Percentiles rank a stretch among this genome's conserved stretches.
phyloP scores from a whole-genome alignment of 1,284 basidiomycete species.

The Tranzscheliella williamsii region DNA sequence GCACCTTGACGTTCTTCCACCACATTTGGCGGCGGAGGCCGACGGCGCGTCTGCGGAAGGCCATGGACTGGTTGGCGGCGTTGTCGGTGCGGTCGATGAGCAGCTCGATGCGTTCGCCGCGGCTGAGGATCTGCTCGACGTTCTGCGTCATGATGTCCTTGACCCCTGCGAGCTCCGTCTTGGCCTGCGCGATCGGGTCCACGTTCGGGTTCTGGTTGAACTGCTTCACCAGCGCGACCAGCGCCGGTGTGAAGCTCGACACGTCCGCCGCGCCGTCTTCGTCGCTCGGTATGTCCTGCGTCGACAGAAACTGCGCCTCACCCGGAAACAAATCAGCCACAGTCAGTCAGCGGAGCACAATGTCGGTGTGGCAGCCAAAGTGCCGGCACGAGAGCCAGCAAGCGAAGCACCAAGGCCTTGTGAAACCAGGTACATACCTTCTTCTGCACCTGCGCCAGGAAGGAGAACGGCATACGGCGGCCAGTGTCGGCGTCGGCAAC shows the following conservation, averaged over 20 bases:
- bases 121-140: conserved; percentile 75
- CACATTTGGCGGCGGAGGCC: conserved; percentile 89
- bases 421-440: too few species aligned
- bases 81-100: conserved; percentile 96
- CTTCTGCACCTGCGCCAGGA: conserved; percentile 82
- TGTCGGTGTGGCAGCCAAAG: too few species aligned
- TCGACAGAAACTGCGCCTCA: conserved; percentile 35
- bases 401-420: too few species aligned
- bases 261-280: conserved; percentile 12
- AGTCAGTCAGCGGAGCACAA: too few species aligned
- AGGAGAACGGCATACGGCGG: conserved; percentile 84
- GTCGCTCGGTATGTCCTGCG: conserved; percentile 10
- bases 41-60: conserved; percentile 87
- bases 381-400: too few species aligned
- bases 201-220: conserved; percentile 86
- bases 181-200: conserved; percentile 87
- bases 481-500: conserved; percentile 82
- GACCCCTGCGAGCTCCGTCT: conserved; percentile 85
- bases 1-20: conserved; percentile 75
- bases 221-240: conserved; percentile 64
- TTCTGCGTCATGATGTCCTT: conserved; percentile 89
- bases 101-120: conserved; percentile 93
- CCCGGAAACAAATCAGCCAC: too few species aligned
- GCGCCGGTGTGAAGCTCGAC: conserved; percentile 10
- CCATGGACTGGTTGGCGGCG: conserved; percentile 92